Conservation (phyloP, 1,284 basidiomycete species). For the Melampsora americana region DNA sequence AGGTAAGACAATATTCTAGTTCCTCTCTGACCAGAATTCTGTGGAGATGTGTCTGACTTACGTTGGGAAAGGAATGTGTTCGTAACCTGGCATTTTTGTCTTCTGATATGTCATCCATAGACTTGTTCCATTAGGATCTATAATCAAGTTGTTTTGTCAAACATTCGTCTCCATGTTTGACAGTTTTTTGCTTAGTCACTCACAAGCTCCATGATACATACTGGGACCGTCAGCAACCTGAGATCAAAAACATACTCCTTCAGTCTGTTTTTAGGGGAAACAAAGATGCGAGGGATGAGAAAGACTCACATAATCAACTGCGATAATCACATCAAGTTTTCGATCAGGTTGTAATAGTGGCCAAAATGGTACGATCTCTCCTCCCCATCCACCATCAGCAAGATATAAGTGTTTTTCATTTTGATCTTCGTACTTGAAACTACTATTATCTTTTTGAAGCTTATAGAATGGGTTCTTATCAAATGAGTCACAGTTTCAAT, state of each 20-base stretch:
- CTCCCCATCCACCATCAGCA: conserved; percentile 40
- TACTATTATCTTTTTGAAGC: not conserved
- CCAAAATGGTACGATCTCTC: conserved; percentile 39
- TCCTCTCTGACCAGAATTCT: no score
- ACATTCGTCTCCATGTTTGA: not conserved
- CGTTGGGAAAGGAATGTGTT: conserved; percentile 29
- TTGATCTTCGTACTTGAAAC: conserved; percentile 11
- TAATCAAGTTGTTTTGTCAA: not conserved
- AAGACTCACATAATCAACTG: conserved; percentile 32
- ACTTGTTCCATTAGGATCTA: conserved; percentile 36
- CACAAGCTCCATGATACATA: conserved; percentile 26
- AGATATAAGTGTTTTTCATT: conserved; percentile 20
- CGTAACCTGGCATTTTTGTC: conserved; percentile 16
- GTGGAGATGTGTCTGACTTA: not conserved
- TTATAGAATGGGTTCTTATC: conserved; percentile 29
- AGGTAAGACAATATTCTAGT: no score
- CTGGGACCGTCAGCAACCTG: conserved; percentile 18
- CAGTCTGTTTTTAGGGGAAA: not conserved
- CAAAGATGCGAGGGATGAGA: not conserved
- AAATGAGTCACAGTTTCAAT: not conserved
- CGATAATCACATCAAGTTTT: conserved; percentile 34
- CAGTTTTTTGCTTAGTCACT: not conserved
- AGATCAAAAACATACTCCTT: not conserved
- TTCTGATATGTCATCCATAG: conserved; percentile 20
- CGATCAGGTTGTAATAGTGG: conserved; percentile 22